Evolutionary conservation across 2,329 filamentous ascomycete species (phyloP).

Genomic region (Aspergillus puulaauensis): DNA sequence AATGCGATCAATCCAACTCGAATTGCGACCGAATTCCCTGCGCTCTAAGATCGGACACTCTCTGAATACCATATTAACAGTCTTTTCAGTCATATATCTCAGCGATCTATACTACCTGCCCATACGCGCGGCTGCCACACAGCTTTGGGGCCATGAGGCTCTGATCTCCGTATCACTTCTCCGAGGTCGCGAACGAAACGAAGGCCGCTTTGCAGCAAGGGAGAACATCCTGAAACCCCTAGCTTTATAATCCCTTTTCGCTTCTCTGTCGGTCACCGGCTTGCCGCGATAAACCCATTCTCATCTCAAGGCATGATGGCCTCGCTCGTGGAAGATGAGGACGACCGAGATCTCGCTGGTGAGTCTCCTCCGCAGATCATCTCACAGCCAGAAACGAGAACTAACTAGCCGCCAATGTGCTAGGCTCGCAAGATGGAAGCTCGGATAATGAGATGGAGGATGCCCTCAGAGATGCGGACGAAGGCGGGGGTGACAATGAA

Average conservation of each 20-base stretch:
- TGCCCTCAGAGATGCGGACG: constrained; percentile 44
- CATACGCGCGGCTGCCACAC: neutral
- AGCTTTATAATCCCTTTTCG: neutral
- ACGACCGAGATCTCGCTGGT: constrained; percentile 44
- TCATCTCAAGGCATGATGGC: constrained; percentile 23
- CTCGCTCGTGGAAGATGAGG: constrained; percentile 41
- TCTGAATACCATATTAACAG: neutral
- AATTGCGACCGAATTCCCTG: neutral
- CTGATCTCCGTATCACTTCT: neutral
- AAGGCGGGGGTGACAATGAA: constrained; percentile 40
- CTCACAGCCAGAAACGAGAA: neutral
- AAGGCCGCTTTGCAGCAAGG: neutral
- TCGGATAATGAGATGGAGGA: constrained; percentile 51
- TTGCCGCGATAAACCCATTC: neutral
- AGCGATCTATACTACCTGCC: neutral
- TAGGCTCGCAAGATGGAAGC: constrained; percentile 50
- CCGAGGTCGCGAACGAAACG: constrained; percentile 1
- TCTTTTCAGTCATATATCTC: neutral
- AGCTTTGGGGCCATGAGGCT: constrained; percentile 4
- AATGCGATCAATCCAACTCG: neutral
- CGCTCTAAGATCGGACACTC: constrained; percentile 1
- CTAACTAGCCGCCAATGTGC: constrained; percentile 9
- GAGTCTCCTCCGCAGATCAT: constrained; percentile 9
- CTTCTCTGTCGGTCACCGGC: neutral
- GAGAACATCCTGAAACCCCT: neutral